These are phyloP conservation scores for Punctularia strigosozonata DNA, from an alignment of 768 basidiomycete species.

Conservation along the genomic window DNA sequence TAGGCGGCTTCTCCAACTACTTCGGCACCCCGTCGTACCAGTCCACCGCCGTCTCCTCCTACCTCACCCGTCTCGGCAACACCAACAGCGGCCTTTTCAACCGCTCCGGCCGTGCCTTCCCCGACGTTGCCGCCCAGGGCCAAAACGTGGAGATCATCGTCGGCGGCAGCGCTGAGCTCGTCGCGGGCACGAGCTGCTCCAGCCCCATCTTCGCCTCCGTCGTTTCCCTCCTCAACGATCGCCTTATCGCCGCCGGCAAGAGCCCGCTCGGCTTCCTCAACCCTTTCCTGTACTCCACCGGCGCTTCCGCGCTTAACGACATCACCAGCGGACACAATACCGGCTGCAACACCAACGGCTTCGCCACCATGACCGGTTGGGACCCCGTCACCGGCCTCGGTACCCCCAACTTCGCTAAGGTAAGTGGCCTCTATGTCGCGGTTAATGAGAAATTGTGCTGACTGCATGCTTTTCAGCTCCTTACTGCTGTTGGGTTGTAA, in stretches of 20 bases:
- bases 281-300: conserved; percentile 20
- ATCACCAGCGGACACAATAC: conserved; percentile 17
- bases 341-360: conserved; percentile 8
- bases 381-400: conserved; percentile 11
- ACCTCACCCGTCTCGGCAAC: conserved; percentile 20
- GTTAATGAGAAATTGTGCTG: too few relatives aligned
- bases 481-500: too few relatives aligned
- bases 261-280: conserved; percentile 23
- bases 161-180: conserved; percentile 7
- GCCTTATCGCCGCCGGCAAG: conserved; percentile 16
- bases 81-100: conserved; percentile 19
- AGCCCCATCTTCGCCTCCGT: conserved; percentile 22
- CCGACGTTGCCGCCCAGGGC: conserved; percentile 33
- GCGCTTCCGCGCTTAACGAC: conserved; percentile 18
- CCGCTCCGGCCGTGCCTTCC: conserved; percentile 30
- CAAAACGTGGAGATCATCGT: conserved; percentile 18
- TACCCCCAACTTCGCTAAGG: conserved; percentile 9
- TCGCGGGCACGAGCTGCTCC: conserved; percentile 21
- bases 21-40: conserved; percentile 25
- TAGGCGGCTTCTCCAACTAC: conserved; percentile 25
- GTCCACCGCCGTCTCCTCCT: conserved; percentile 21
- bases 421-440: too few relatives aligned
- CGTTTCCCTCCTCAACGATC: conserved; percentile 22
- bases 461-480: too few relatives aligned
- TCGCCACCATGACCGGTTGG: conserved; percentile 9